A percentile compares a stretch with the other conserved stretches of the same genome.
Conservation (phyloP, 169 alveolate species). For the Pseudocohnilembus persalinus region DNA sequence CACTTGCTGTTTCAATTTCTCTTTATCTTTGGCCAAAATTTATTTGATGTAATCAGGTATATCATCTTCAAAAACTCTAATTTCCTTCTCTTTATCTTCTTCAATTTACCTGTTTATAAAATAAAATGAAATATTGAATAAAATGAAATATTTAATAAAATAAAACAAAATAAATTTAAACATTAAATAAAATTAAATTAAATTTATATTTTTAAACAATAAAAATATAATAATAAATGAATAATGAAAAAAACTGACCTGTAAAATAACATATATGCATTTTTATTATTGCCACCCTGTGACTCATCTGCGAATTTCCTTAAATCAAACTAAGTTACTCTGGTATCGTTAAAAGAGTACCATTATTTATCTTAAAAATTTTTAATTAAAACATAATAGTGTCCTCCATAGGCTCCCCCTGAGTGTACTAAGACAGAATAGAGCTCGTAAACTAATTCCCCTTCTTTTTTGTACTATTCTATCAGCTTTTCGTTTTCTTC, state of each 20-base stretch:
- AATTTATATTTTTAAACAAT: no score
- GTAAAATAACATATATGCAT: conserved; percentile 70
- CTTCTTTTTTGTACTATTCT: conserved; percentile 49
- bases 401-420: conserved; percentile 89
- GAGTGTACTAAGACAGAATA: conserved; percentile 79
- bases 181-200: no score
- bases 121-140: neutral
- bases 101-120: conserved; percentile 1
- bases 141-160: no score
- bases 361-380: conserved; percentile 55
- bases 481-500: conserved; percentile 32
- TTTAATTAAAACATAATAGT: conserved; percentile 82
- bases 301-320: conserved; percentile 55
- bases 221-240: neutral
- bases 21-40: conserved; percentile 25
- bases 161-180: no score
- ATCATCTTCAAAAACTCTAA: conserved; percentile 27
- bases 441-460: conserved; percentile 68
- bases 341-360: conserved; percentile 78
- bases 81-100: conserved; percentile 7
- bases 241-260: conserved; percentile 3
- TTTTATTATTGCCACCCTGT: conserved; percentile 66
- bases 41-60: conserved; percentile 39
- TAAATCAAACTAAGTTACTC: conserved; percentile 56
- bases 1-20: conserved; percentile 13